Base-by-base conservation (phyloP, 305 asterid species). In the Striga hermonthica region DNA sequence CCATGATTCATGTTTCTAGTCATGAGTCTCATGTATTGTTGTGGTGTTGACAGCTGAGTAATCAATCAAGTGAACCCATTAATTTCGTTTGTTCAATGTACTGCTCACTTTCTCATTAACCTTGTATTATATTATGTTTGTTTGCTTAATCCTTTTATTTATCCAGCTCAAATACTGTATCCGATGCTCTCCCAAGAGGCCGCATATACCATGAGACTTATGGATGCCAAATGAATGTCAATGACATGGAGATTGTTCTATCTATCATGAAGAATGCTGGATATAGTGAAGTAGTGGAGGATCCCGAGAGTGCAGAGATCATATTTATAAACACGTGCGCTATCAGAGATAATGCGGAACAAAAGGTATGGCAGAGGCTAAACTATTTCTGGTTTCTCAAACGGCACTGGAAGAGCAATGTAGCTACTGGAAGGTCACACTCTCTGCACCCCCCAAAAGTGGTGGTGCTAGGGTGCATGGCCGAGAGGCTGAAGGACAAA, bases 181-280 rank as follows among this genome's bases (percentile, higher is more conserved):
- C 88, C 28, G 90, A 82, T 75, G 82, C 66, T 78, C 86, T 74
- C 57, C 87, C 85, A 41, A 83, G 78, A 84, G 95, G 94, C 52
- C 96, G 98, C 9, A 83, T 89, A 68, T 92, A 87, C 79, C 97
- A 92, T 69, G 98, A 92, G 78, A 92, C 98, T 10, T 92, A 89
- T 70, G 98, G 98, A 65, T 92, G 98, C 64, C 98, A 92, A 77
- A 92, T 92, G 98, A 92, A 92, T 80, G 95, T 92, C 49, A 92
- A 92, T 69, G 98, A 92, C 74, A 92, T 92, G 98, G 97, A 92
- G 82, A 87, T 92, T 76, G 97, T 92, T 66, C 72, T 92, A 34
- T 83, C 97, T 47, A 87, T 92, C 82, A 92, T 92, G 98, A 87
- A 89, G 74, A 92, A 89, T 53, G 79, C 91, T 75, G 97, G 98